Conservation (phyloP, 208 protist genomes). For the Plasmodiophora brassicae region DNA sequence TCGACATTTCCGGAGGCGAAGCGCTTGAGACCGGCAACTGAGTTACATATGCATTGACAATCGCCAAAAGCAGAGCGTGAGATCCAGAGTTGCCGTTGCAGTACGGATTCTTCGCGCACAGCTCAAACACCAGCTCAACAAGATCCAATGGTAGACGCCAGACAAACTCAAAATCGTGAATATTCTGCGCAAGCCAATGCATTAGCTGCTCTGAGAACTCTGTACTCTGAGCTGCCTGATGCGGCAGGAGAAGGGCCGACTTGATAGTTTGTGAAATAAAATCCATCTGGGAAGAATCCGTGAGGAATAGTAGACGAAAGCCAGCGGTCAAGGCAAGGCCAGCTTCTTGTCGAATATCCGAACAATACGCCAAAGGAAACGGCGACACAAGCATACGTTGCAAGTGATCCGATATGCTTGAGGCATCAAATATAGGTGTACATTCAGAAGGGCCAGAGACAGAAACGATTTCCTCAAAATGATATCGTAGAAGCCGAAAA, state of each 20-base stretch:
- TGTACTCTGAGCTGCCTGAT: neutral
- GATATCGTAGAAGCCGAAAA: neutral
- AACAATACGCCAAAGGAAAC: neutral
- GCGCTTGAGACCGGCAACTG: no score
- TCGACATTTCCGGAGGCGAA: no score
- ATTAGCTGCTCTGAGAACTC: neutral
- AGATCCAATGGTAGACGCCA: neutral
- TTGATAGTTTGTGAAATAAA: neutral
- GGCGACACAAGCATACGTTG: neutral
- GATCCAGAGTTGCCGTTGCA: neutral
- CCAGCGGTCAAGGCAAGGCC: neutral
- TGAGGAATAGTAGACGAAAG: neutral
- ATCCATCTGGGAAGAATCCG: neutral
- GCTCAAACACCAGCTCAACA: neutral
- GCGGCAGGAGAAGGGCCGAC: neutral
- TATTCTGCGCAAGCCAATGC: neutral
- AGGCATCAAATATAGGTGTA: neutral
- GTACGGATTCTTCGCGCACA: neutral
- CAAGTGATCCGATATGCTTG: neutral
- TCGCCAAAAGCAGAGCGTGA: neutral
- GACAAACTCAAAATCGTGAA: neutral
- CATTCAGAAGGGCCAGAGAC: neutral
- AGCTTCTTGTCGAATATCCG: neutral
- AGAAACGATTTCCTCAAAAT: neutral
- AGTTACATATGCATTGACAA: neutral